Evolutionary conservation across 208 protist species (phyloP).

Genomic region (Trypanosoma mega): DNA sequence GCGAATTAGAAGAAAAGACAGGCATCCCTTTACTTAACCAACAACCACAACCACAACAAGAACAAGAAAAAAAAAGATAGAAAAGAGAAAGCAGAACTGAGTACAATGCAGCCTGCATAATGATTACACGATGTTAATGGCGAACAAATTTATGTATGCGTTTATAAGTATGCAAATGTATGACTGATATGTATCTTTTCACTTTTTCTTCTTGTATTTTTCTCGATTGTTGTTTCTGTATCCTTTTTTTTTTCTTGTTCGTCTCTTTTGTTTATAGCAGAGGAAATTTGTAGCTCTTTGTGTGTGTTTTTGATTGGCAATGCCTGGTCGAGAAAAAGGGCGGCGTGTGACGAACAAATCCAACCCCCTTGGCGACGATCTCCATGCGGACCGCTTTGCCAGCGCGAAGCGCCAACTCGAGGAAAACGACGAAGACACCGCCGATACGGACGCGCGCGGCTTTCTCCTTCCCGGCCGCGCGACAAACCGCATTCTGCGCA

Average conservation of each 20-base stretch:
- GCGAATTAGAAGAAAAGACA: too few relatives aligned
- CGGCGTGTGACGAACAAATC: constrained; percentile 37
- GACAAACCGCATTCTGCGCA: constrained; percentile 75
- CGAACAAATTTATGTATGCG: too few relatives aligned
- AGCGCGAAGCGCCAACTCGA: constrained; percentile 36
- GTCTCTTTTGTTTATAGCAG: neutral
- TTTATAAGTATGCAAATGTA: too few relatives aligned
- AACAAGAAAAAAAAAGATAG: too few relatives aligned
- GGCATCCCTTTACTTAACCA: too few relatives aligned
- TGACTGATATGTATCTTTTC: too few relatives aligned
- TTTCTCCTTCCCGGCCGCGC: constrained; percentile 76
- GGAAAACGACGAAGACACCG: constrained; percentile 27
- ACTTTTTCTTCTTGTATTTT: too few relatives aligned
- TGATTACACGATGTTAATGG: too few relatives aligned
- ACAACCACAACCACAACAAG: too few relatives aligned
- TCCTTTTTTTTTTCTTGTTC: neutral
- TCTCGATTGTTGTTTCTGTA: neutral
- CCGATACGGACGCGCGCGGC: constrained; percentile 38
- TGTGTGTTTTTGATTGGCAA: constrained; percentile 10
- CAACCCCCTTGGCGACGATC: constrained; percentile 81
- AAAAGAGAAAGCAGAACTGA: too few relatives aligned
- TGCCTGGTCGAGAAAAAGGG: constrained; percentile 47
- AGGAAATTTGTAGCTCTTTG: neutral
- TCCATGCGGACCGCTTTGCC: constrained; percentile 81
- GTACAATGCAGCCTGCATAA: too few relatives aligned